These are phyloP conservation scores for Aeschynomene evenia DNA, from an alignment of 306 rosid species.

Conservation along the genomic window DNA sequence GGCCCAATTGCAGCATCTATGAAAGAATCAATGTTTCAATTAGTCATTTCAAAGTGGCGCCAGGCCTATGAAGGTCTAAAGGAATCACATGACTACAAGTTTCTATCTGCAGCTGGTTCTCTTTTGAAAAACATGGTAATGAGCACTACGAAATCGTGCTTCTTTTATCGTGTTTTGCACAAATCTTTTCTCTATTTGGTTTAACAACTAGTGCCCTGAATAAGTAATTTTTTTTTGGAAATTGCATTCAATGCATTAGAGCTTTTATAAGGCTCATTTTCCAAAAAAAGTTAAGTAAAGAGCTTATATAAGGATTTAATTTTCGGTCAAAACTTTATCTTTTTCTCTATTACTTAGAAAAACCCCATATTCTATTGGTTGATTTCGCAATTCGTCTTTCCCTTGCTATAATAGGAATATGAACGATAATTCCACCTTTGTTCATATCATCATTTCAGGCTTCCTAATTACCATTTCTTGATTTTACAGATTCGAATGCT, in stretches of 20 bases:
- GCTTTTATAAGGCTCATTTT: no score
- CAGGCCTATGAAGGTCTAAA: conserved; percentile 75
- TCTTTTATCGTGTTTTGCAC: no score
- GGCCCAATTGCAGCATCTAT: conserved; percentile 89
- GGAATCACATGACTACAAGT: conserved; percentile 77
- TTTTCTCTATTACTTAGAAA: not conserved
- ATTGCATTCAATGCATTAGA: no score
- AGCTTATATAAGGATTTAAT: no score
- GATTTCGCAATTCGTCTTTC: not conserved
- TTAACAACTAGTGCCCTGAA: no score
- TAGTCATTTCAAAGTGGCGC: conserved; percentile 87
- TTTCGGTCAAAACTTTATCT: not conserved
- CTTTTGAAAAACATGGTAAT: conserved; percentile 88
- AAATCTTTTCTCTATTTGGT: no score
- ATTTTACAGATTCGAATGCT: conserved; percentile 78
- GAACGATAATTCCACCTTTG: conserved; percentile 5
- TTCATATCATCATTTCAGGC: conserved; percentile 21
- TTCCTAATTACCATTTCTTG: conserved; percentile 38
- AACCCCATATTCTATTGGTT: not conserved
- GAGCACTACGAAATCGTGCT: conserved; percentile 25
- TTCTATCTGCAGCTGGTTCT: conserved; percentile 88
- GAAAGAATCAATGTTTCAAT: conserved; percentile 86
- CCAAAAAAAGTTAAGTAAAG: no score
- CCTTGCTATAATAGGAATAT: not conserved
- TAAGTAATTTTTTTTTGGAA: no score